Evolutionary conservation across 2,329 filamentous ascomycete species (phyloP), one percentile per base, ranked within the genome.

Genomic region (Colletotrichum costaricense): DNA sequence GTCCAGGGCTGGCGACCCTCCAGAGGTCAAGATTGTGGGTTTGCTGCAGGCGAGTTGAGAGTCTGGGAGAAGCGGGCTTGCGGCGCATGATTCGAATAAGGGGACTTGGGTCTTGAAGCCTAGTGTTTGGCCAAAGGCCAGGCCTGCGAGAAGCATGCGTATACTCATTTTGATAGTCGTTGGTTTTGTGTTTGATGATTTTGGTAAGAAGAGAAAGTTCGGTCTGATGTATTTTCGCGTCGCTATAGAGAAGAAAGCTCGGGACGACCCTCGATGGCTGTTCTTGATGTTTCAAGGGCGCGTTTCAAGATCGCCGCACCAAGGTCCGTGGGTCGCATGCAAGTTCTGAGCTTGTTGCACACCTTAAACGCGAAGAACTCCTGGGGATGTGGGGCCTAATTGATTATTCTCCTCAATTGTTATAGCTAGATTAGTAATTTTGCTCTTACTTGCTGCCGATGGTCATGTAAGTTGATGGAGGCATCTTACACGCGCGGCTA

Each of bases 251-350:
- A 1, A 66, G 19, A 56, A 30, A 35, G 22, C 24, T 59, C 35
- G 19, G 12, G 35, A 56, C 28, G 49, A 9, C 35, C 24, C 56
- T 35, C n/a, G 59, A 33, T 46, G 60, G n/a, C 28, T 4, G 6
- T 16, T 38, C 19, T 55, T 35, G 49, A 62, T 73, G 71, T 73
- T 73, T 73, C 71, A 73, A 73, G 71, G 55, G 19, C 54, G 35
- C n/a, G 71, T 73, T 73, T 73, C 71, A 71, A 56, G 67, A 66
- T 66, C 71, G 58, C 67, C 60, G 67, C 56, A 57, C 16, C 42
- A 19, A 67, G 60, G 71, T 57, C 60, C 56, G 67, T 66, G 67
- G 12, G 60, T 26, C 12, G 35, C 14, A n/a, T 55, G 24, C n/a
- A 38, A 30, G n/a, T 46, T 16, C 12, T 57, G 16, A 71, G 69